Conservation (phyloP, 2,329 filamentous ascomycete genomes). For the Penicillium thymicola region DNA sequence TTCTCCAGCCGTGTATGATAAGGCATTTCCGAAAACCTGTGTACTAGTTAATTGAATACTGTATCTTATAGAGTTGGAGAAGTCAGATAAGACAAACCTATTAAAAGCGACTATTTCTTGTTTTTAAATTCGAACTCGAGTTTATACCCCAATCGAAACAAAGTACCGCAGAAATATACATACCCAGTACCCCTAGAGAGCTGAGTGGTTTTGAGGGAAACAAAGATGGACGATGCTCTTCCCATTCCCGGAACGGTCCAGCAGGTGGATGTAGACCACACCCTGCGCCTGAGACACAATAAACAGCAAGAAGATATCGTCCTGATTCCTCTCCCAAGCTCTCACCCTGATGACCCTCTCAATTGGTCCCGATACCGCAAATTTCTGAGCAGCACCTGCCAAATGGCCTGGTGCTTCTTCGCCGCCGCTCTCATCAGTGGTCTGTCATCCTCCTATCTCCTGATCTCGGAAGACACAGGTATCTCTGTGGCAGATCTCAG, state of each 20-base stretch:
- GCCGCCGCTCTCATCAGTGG: slow-evolving; percentile 7
- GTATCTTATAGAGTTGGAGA: too few species aligned
- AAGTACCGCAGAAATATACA: background rate
- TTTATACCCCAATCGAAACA: background rate
- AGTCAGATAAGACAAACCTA: too few species aligned
- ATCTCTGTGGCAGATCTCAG: too few species aligned
- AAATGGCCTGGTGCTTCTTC: slow-evolving; percentile 12
- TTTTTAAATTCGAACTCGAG: too few species aligned
- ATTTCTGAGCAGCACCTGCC: background rate
- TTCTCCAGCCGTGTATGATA: too few species aligned
- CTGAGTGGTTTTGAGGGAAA: background rate
- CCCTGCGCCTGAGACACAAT: background rate
- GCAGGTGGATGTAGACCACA: background rate
- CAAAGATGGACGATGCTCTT: background rate
- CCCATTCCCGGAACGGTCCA: background rate
- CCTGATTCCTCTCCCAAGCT: slow-evolving; percentile 13
- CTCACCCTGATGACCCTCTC: slow-evolving; percentile 17
- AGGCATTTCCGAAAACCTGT: too few species aligned
- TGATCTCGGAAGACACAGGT: too few species aligned
- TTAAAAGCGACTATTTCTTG: too few species aligned
- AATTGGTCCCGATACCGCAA: slow-evolving; percentile 13
- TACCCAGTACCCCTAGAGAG: background rate
- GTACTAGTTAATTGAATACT: too few species aligned
- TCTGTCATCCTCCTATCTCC: slow-evolving; percentile 4
- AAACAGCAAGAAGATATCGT: slow-evolving; percentile 9